Evolutionary conservation across 2,329 filamentous ascomycete genomes (phyloP).

Genomic region (Fusarium tuaranense): DNA sequence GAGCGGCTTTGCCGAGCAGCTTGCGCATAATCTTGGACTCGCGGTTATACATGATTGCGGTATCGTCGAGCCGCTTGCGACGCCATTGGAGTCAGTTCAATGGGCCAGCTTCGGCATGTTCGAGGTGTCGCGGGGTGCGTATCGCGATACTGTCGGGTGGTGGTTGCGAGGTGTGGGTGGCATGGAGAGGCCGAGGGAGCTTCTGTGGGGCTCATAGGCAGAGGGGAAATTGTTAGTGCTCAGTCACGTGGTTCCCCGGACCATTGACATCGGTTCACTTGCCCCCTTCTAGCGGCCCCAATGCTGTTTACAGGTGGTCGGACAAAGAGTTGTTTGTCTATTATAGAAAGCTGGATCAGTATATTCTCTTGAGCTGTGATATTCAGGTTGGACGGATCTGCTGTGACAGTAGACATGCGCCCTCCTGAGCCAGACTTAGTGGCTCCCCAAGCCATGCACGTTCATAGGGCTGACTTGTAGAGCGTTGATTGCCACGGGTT

Average conservation of each 20-base stretch:
- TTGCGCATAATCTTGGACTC: constrained; percentile 70
- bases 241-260: constrained; percentile 1
- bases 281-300: background rate
- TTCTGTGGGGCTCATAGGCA: constrained; percentile 30
- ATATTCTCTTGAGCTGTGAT: background rate
- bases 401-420: background rate
- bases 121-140: background rate
- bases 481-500: background rate
- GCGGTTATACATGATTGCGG: constrained; percentile 62
- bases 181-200: constrained; percentile 18
- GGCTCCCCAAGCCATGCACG: background rate
- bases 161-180: constrained; percentile 10
- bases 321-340: background rate
- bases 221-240: background rate
- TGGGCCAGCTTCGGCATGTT: constrained; percentile 32
- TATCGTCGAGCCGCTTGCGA: constrained; percentile 43
- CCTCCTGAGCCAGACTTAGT: background rate
- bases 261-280: background rate
- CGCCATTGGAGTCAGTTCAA: constrained; percentile 48
- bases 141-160: background rate
- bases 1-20: constrained; percentile 66
- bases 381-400: background rate
- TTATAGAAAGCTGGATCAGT: too few species aligned
- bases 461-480: background rate
- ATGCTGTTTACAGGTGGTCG: background rate